These are phyloP conservation scores for Striga asiatica DNA, from an alignment of 257 asterid species.

Conservation along the genomic window DNA sequence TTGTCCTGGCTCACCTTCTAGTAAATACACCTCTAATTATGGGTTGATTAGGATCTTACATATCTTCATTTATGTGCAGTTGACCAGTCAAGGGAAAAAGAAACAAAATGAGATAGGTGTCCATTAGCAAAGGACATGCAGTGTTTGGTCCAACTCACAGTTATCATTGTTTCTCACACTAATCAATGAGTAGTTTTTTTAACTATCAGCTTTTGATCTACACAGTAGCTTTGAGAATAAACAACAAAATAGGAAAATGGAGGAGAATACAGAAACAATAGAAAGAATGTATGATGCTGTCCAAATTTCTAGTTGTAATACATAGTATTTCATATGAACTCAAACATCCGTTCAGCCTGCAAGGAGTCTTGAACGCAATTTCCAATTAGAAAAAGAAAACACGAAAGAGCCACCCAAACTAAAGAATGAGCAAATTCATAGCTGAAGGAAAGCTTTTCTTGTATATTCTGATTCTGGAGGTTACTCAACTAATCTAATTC, in stretches of 20 bases:
- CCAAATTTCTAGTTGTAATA: neutral
- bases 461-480: neutral
- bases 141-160: constrained; percentile 8
- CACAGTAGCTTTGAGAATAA: neutral
- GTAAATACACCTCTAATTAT: neutral
- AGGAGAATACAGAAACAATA: neutral
- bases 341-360: too few species aligned
- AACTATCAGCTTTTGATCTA: neutral
- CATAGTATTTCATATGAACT: neutral
- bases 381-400: too few species aligned
- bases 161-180: neutral
- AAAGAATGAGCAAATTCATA: too few species aligned
- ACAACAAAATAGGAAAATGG: neutral
- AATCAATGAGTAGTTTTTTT: neutral
- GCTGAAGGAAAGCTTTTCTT: too few species aligned
- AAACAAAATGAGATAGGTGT: neutral
- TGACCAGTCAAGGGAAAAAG: neutral
- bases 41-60: neutral
- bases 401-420: too few species aligned
- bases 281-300: neutral
- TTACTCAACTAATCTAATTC: neutral
- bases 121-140: neutral
- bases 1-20: neutral
- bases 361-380: too few species aligned
- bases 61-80: neutral